Evolutionary conservation across 1,284 basidiomycete species (phyloP).

Genomic region (Ceratobasidium sp.): DNA sequence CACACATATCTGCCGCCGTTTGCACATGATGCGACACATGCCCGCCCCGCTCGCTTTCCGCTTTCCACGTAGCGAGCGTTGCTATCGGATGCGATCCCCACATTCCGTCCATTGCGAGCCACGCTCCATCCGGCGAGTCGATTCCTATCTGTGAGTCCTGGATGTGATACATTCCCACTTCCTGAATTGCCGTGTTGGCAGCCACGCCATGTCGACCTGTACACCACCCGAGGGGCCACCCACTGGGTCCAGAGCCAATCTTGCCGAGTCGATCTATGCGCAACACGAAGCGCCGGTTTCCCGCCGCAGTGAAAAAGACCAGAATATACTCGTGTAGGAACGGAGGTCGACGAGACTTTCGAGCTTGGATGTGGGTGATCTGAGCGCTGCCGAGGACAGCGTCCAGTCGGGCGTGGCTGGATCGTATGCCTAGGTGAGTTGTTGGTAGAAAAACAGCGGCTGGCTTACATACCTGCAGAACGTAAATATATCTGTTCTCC

Average conservation of each 20-base stretch:
- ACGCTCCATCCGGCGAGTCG: background rate
- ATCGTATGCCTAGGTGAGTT: background rate
- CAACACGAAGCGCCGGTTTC: background rate
- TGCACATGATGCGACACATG: background rate
- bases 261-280: conserved; percentile 1
- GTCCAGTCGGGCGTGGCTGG: background rate
- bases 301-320: background rate
- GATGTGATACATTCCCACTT: background rate
- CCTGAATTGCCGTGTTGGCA: background rate
- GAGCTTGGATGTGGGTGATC: conserved; percentile 1
- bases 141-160: background rate
- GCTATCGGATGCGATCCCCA: conserved; percentile 1
- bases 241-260: background rate
- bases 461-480: background rate
- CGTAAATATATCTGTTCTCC: background rate
- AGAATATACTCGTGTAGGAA: conserved; percentile 13
- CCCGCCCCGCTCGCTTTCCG: background rate
- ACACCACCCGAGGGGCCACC: background rate
- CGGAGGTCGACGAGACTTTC: background rate
- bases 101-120: background rate
- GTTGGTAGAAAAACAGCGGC: background rate
- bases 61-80: background rate
- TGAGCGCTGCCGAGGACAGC: background rate
- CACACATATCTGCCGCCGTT: background rate
- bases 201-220: background rate